phyloP scores from a whole-genome alignment of 805 yeast genomes.

The Ogataea minuta region DNA sequence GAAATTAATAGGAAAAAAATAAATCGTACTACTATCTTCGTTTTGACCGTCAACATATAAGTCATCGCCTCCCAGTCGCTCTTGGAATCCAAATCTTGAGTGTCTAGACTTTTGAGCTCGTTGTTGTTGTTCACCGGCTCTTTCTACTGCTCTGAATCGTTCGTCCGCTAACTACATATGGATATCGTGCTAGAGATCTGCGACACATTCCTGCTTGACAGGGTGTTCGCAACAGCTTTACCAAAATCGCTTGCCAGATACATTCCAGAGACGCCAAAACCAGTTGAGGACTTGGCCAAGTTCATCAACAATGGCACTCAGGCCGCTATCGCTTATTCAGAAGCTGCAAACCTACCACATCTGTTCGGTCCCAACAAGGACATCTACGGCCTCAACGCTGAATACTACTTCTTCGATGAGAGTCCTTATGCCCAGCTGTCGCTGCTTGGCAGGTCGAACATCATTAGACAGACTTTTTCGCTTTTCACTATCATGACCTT shows the following conservation, averaged over 20 bases:
- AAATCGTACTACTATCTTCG: slow-evolving; percentile 17
- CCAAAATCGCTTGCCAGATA: slow-evolving; percentile 52
- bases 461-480: slow-evolving; percentile 67
- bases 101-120: too few species aligned
- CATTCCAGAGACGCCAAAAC: slow-evolving; percentile 31
- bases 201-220: slow-evolving; percentile 75
- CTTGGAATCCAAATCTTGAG: not conserved
- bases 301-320: slow-evolving; percentile 27
- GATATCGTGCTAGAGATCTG: slow-evolving; percentile 83
- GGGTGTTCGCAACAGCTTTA: slow-evolving; percentile 62
- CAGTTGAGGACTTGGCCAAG: slow-evolving; percentile 22
- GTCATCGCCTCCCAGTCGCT: not conserved
- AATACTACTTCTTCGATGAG: slow-evolving; percentile 58
- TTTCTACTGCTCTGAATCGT: not conserved
- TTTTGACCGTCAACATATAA: slow-evolving; percentile 1
- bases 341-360: slow-evolving; percentile 28
- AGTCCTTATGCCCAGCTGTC: slow-evolving; percentile 62
- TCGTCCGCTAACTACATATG: slow-evolving; percentile 45
- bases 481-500: slow-evolving; percentile 67
- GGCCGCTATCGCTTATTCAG: slow-evolving; percentile 20
- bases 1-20: slow-evolving; percentile 12
- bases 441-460: slow-evolving; percentile 65
- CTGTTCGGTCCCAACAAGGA: slow-evolving; percentile 23
- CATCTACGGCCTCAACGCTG: slow-evolving; percentile 40
- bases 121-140: not conserved